Evolutionary conservation across 257 asterid species (phyloP), one percentile per base, ranked within the genome.

Genomic region (Petunia axillaris): DNA sequence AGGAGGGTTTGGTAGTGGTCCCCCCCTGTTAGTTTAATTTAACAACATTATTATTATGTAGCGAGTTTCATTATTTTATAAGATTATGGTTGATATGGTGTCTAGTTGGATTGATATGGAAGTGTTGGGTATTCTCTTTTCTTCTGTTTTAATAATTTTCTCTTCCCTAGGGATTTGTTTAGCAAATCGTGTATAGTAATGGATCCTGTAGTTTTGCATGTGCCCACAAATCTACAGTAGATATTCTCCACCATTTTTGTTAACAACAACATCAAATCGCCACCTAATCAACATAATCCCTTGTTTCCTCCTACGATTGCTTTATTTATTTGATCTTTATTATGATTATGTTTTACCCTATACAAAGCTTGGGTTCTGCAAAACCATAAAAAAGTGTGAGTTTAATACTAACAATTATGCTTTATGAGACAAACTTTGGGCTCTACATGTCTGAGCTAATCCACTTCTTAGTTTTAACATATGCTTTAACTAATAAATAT

Each of bases 161-260:
- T 79, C 58, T 55, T 43, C 55, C 57, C 76, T 7, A 16, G 8
- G 60, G 83, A 75, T 78, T 81, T 77, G 82, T 76, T 78, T 77
- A 58, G 77, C 76, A 78, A 65, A 65, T 83, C 76, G 64, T 81
- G 79, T 80, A 79, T 40, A 39, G 80, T 79, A 81, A 78, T 83
- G 57, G 64, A 58, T 13, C 38, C 75, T 16, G 67, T 41, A 78
- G 83, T 80, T 78, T 80, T 80, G 81, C 88, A 85, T 89, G 92
- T 87, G 90, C 85, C 63, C 76, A 76, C 62, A 64, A 87, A 89
- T 89, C 90, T 87, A 89, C 53, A 84, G 80, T 87, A 85, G 92
- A 89, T 89, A 84, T 79, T 87, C 83, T 66, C 43, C 73, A 88
- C 84, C 85, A 76, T 75, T 74, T 64, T 81, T 64, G 70, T 78